These are phyloP conservation scores for Blastobotrys proliferans DNA, from an alignment of 1,139 yeast species.

Conservation along the genomic window DNA sequence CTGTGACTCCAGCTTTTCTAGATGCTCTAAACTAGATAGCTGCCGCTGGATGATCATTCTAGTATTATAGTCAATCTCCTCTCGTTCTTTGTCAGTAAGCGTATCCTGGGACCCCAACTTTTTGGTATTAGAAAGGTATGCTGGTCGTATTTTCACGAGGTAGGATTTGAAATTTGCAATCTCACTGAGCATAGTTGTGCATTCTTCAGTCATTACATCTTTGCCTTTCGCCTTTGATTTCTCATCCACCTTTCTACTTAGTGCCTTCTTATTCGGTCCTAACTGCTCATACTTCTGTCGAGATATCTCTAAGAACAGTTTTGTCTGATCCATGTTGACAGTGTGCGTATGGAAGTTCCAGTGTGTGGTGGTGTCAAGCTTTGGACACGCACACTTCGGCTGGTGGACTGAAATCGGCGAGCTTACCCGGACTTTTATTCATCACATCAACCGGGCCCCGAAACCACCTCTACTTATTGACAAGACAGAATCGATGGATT, in stretches of 20 bases:
- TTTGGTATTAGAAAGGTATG: slow-evolving; percentile 30
- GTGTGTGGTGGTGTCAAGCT: too few relatives aligned
- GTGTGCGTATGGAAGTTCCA: too few relatives aligned
- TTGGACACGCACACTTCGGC: too few relatives aligned
- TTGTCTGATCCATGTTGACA: slow-evolving; percentile 23
- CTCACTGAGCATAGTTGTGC: slow-evolving; percentile 21
- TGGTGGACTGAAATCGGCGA: too few relatives aligned
- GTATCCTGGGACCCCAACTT: slow-evolving; percentile 18
- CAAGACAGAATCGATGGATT: too few relatives aligned
- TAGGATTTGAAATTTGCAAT: slow-evolving; percentile 24
- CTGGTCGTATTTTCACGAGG: slow-evolving; percentile 29
- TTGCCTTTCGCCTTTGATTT: too few relatives aligned
- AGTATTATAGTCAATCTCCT: slow-evolving; percentile 41
- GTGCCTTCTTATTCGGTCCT: slow-evolving; percentile 11
- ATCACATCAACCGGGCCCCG: too few relatives aligned
- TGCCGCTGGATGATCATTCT: slow-evolving; percentile 36
- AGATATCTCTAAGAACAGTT: slow-evolving; percentile 24
- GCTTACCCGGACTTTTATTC: too few relatives aligned
- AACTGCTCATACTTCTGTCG: slow-evolving; percentile 21
- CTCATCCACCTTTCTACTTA: too few relatives aligned
- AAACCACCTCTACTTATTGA: too few relatives aligned
- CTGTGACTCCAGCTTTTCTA: slow-evolving; percentile 34
- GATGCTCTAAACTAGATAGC: slow-evolving; percentile 32
- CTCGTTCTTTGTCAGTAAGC: slow-evolving; percentile 38
- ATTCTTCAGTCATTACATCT: slow-evolving; percentile 28